phyloP scores from a whole-genome alignment of 1,284 basidiomycete species.

The Boletus sp. region DNA sequence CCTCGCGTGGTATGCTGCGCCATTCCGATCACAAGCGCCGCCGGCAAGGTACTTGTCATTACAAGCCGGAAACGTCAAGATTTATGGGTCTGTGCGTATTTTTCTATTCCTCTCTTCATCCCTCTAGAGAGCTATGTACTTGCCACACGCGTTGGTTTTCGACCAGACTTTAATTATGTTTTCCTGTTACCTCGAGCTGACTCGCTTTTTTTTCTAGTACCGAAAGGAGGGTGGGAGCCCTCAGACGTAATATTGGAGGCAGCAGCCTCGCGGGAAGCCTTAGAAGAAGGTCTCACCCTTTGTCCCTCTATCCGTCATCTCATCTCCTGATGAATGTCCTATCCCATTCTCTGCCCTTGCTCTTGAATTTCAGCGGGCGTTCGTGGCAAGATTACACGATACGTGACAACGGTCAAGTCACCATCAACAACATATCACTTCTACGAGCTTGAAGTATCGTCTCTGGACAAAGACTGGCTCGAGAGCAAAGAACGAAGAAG shows the following conservation, averaged over 20 bases:
- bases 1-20: constrained; percentile 84
- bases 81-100: constrained; percentile 77
- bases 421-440: constrained; percentile 79
- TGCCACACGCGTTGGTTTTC: constrained; percentile 11
- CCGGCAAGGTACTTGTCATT: constrained; percentile 72
- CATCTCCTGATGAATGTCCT: constrained; percentile 59
- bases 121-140: constrained; percentile 1
- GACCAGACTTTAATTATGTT: constrained; percentile 8
- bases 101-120: constrained; percentile 8
- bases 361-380: constrained; percentile 61
- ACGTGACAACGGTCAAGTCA: constrained; percentile 71
- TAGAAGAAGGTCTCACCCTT: constrained; percentile 89
- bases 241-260: constrained; percentile 73
- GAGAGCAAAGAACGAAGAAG: constrained; percentile 69
- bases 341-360: constrained; percentile 37
- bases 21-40: constrained; percentile 68
- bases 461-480: constrained; percentile 71
- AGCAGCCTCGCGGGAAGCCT: constrained; percentile 81
- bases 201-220: constrained; percentile 46
- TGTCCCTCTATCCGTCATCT: constrained; percentile 71
- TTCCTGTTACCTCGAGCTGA: constrained; percentile 13
- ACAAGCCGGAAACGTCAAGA: constrained; percentile 77
- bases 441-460: constrained; percentile 76
- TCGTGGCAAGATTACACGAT: constrained; percentile 72
- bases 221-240: constrained; percentile 82